Conservation (phyloP, 2,329 filamentous ascomycete species). For the Alternaria conjuncta region DNA sequence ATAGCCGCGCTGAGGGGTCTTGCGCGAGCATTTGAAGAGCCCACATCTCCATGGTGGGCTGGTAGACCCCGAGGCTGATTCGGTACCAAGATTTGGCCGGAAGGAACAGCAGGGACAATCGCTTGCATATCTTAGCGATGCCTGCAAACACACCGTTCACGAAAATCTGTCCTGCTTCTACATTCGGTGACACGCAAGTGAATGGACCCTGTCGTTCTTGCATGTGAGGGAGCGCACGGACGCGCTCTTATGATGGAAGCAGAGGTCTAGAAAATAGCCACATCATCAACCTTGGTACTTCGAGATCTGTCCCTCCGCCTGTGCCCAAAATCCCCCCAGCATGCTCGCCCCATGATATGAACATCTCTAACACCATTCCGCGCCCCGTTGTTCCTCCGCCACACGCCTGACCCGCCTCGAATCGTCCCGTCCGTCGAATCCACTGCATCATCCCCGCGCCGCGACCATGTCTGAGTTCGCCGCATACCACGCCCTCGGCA, state of each 20-base stretch:
- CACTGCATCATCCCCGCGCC: constrained; percentile 30
- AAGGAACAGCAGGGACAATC: background rate
- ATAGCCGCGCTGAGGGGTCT: background rate
- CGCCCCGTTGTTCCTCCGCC: constrained; percentile 15
- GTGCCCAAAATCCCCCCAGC: constrained; percentile 12
- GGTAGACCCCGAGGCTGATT: background rate
- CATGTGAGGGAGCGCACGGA: constrained; percentile 27
- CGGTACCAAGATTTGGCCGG: background rate
- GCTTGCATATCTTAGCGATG: background rate
- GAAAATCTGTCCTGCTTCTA: background rate
- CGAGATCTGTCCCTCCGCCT: constrained; percentile 12
- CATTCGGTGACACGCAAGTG: constrained; percentile 7
- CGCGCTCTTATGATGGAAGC: constrained; percentile 25
- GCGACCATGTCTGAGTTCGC: constrained; percentile 46
- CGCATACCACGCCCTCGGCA: constrained; percentile 47
- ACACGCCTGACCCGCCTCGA: constrained; percentile 23
- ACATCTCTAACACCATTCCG: constrained; percentile 16
- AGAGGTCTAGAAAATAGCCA: constrained; percentile 35
- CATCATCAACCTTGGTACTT: constrained; percentile 37
- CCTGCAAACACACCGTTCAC: background rate
- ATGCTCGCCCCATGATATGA: constrained; percentile 32
- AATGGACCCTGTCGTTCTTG: constrained; percentile 20
- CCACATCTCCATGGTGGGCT: background rate
- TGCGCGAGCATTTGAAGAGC: background rate
- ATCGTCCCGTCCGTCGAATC: constrained; percentile 17